These are phyloP conservation scores for Torulaspora quercuum DNA, from an alignment of 805 yeast genomes.

Conservation along the genomic window DNA sequence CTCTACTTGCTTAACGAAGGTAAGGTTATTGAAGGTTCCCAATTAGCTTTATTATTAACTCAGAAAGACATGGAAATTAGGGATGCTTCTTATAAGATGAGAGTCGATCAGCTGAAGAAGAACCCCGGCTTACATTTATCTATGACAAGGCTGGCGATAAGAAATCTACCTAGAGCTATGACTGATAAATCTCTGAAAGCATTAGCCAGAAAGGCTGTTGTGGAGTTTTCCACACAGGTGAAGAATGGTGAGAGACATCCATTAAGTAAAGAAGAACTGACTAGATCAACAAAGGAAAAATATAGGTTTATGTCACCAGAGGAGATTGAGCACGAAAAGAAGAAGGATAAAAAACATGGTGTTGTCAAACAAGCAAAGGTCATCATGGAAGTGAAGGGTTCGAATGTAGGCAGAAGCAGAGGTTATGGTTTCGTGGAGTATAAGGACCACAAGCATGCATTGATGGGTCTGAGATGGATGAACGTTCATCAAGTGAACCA, in stretches of 20 bases:
- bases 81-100: slow-evolving; percentile 77
- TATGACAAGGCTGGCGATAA: slow-evolving; percentile 89
- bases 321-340: slow-evolving; percentile 40
- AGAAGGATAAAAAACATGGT: slow-evolving; percentile 74
- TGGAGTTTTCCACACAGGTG: slow-evolving; percentile 89
- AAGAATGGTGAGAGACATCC: slow-evolving; percentile 72
- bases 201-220: slow-evolving; percentile 90
- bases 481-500: slow-evolving; percentile 83
- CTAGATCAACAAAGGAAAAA: slow-evolving; percentile 72
- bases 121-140: slow-evolving; percentile 90
- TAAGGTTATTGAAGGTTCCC: slow-evolving; percentile 75
- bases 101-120: slow-evolving; percentile 85
- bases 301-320: slow-evolving; percentile 40
- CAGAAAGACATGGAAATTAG: slow-evolving; percentile 78
- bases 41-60: slow-evolving; percentile 65
- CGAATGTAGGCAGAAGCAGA: slow-evolving; percentile 83
- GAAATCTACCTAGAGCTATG: slow-evolving; percentile 93
- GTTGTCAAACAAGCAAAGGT: slow-evolving; percentile 92
- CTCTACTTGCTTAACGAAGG: slow-evolving; percentile 90
- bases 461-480: slow-evolving; percentile 96
- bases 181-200: slow-evolving; percentile 84
- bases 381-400: slow-evolving; percentile 85
- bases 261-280: slow-evolving; percentile 81
- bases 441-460: slow-evolving; percentile 86
- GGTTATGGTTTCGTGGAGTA: slow-evolving; percentile 96